Evolutionary conservation across 2,329 filamentous ascomycete genomes (phyloP), one percentile per base, ranked within the genome.

Genomic region (Myrmaecium sp.): DNA sequence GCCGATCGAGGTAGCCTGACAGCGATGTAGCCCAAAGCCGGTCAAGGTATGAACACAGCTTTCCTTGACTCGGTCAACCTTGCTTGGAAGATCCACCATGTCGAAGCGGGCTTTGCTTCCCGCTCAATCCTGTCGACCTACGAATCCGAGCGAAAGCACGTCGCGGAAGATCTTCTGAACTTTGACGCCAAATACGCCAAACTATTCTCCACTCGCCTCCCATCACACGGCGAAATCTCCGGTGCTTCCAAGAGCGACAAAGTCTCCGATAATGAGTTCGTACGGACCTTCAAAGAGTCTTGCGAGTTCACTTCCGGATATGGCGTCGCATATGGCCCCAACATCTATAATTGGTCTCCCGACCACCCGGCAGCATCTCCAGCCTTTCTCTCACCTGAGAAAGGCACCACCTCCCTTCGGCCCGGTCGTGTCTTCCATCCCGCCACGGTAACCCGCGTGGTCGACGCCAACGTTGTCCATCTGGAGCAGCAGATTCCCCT

Each of bases 271-370:
- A 84, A 84, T 43, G 71, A 78, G 7, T 93, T 94, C 47, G 70
- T 92, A 46, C 76, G 76, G 55, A 82, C 75, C 0, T 93, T 93
- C 63, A 93, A 93, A 50, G 79, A 80, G 30, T 72, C 73, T 16
- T 93, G 83, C 59, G 82, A 89, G 44, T 92, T 93, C 52, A 93
- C 83, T 7, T 83, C 77, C 36, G 84, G 84, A 31, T 93, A 92
- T 47, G 84, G 84, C 33, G 82, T 93, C 13, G 75, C 73, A 16
- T 93, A 93, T 57, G 66, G 74, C 36, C 64, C 77, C 28, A 94
- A 92, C 52, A 54, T 67, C 16, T 64, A 92, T 52, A 93, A 92
- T 56, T 92, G 82, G 80, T 78, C 75, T 6, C 51, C 68, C 1
- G 57, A 58, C 3, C 83, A 93, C 52, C 62, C 70, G 1, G 79